Conservation (phyloP, 2,329 filamentous ascomycete genomes). For the Diplodia corticola region DNA sequence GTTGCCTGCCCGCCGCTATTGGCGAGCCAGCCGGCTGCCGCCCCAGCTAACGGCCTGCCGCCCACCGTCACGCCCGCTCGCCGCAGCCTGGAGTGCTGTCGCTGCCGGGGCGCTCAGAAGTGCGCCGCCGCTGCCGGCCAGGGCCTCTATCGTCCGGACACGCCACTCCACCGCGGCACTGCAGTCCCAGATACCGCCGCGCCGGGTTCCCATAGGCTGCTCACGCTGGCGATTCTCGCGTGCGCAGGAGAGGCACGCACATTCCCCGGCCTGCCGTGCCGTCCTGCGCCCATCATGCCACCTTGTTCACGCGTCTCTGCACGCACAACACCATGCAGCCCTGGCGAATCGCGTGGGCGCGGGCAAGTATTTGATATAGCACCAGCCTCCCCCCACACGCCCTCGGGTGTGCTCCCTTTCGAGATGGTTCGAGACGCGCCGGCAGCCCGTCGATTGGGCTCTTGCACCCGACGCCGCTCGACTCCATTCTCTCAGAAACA, state of each 20-base stretch:
- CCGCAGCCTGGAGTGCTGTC: neutral
- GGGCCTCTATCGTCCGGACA: conserved; percentile 13
- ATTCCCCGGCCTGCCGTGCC: conserved; percentile 9
- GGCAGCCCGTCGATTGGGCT: neutral
- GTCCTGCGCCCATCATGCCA: conserved; percentile 18
- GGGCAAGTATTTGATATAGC: conserved; percentile 6
- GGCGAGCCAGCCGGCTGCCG: conserved; percentile 2
- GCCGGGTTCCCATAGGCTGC: conserved; percentile 12
- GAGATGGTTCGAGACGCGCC: neutral
- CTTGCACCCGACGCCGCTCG: neutral
- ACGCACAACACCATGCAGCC: conserved; percentile 19
- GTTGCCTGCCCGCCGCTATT: conserved; percentile 17
- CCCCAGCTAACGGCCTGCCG: neutral
- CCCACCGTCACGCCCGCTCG: neutral
- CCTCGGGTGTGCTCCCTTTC: neutral
- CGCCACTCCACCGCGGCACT: neutral
- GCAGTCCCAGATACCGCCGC: conserved; percentile 13
- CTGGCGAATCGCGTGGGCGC: neutral
- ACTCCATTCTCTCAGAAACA: neutral
- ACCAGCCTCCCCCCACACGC: neutral
- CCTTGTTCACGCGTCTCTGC: neutral
- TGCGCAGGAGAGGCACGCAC: conserved; percentile 7
- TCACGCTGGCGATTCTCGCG: conserved; percentile 8
- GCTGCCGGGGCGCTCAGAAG: neutral
- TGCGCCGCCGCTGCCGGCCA: neutral